A percentile compares a stretch with the other conserved stretches of the same genome.
Conservation (phyloP, 73 alveolate species). For the Paramecium biaurelia region DNA sequence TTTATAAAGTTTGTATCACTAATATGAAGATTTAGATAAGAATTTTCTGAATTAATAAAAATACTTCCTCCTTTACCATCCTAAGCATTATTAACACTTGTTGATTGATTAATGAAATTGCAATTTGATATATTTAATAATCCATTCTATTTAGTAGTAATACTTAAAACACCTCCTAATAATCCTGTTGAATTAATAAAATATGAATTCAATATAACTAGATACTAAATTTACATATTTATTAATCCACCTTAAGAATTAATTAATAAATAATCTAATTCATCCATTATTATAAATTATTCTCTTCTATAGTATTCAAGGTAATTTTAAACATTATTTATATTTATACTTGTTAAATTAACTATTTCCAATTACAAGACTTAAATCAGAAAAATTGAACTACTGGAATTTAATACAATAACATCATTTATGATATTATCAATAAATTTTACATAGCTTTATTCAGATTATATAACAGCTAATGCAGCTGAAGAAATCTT, state of each 20-base stretch:
- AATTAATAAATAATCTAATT: neutral
- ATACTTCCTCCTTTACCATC: neutral
- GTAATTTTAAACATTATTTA: neutral
- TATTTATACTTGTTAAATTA: neutral
- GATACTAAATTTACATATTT: neutral
- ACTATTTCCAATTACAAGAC: neutral
- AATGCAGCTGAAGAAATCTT: neutral
- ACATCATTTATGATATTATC: neutral
- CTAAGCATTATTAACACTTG: neutral
- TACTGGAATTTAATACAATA: neutral
- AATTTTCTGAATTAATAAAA: neutral
- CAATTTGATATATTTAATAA: neutral
- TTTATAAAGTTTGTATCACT: neutral
- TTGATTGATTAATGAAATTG: neutral
- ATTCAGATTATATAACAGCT: neutral
- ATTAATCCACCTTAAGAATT: neutral
- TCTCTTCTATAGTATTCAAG: neutral
- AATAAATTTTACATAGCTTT: neutral
- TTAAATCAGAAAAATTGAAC: neutral
- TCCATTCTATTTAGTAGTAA: neutral
- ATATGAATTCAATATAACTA: neutral
- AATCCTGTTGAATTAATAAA: neutral
- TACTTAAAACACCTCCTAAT: neutral
- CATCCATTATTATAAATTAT: neutral
- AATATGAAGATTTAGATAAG: neutral